Base-by-base conservation (phyloP, 345 rosid genomes). In the Euphorbia lathyris region DNA sequence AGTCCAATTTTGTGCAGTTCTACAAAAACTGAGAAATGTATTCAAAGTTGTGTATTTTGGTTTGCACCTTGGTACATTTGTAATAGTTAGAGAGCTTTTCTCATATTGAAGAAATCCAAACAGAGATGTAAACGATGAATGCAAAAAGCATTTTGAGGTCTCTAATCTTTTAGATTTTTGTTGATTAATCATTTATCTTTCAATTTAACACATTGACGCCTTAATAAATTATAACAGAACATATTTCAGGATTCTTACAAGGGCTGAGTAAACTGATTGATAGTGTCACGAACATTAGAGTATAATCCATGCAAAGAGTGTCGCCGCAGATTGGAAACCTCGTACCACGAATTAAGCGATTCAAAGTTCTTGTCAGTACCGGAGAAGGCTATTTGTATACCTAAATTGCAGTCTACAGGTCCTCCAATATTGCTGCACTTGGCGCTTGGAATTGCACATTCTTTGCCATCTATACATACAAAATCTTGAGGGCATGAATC, bases 291-390 rank as follows among this genome's bases (percentile, higher is more conserved):
- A 20, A 77, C 72, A 56, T 71, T 76, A 0, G 91, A 75, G 48
- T 79, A 91, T 14, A 94, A 83, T 40, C 77, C 83, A 55, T 72
- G 81, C 50, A 95, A 87, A 0, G 97, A 95, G 78, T 79, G 72
- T 59, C 76, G 88, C 70, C 90, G 72, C 57, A 95, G 88, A 11
- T 88, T 87, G 56, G 72, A 81, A 3, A 95, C 88, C 79, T 95
- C 97, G 16, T 91, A 95, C 99, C 97, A 95, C 4, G 96, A 83
- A 79, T 91, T 90, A 34, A 95, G 79, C 3, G 85, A 80, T 67
- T 84, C 86, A 0, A 87, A 77, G 81, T 85, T 87, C 85, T 73
- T 83, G 80, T 90, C 99, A 4, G 97, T 95, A 19, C 99, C 97
- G 0, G 97, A 87, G 79, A 90, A 95, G 5, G 93, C 76, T 25